Conservation (phyloP, 2,329 filamentous ascomycete genomes). For the Fusarium compactum region DNA sequence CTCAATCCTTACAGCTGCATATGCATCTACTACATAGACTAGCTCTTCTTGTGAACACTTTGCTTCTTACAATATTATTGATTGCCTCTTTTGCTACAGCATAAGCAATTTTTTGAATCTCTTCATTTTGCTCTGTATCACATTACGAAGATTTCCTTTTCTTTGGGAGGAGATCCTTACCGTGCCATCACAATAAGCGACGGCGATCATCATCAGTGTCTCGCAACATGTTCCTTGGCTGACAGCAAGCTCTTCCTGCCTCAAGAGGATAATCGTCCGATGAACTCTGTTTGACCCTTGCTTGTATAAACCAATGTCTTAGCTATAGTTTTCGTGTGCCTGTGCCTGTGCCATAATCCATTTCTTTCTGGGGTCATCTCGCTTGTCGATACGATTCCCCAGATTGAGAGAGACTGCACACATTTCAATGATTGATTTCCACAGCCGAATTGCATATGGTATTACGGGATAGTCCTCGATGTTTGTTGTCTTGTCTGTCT, state of each 20-base stretch:
- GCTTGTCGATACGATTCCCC: constrained; percentile 29
- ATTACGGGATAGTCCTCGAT: not conserved
- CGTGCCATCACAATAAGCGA: constrained; percentile 21
- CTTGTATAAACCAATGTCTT: constrained; percentile 2
- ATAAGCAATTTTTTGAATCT: constrained; percentile 1
- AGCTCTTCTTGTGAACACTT: constrained; percentile 11
- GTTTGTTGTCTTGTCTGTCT: not conserved
- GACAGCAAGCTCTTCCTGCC: constrained; percentile 17
- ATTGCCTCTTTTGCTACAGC: not conserved
- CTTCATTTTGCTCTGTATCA: not conserved
- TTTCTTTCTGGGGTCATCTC: constrained; percentile 13
- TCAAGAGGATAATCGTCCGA: constrained; percentile 31
- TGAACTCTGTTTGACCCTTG: constrained; percentile 8
- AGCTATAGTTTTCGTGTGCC: not conserved
- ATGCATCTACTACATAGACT: not conserved
- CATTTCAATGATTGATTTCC: not conserved
- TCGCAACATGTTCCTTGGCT: constrained; percentile 12
- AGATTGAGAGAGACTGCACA: not conserved
- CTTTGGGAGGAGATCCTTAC: constrained; percentile 11
- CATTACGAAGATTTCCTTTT: constrained; percentile 19
- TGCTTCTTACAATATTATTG: constrained; percentile 20
- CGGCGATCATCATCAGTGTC: constrained; percentile 25
- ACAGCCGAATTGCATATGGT: not conserved
- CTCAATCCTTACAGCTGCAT: constrained; percentile 20
- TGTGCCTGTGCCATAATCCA: too few species aligned